These are phyloP conservation scores for Euphorbia celastroides DNA, from an alignment of 441 rosid species.

Conservation along the genomic window DNA sequence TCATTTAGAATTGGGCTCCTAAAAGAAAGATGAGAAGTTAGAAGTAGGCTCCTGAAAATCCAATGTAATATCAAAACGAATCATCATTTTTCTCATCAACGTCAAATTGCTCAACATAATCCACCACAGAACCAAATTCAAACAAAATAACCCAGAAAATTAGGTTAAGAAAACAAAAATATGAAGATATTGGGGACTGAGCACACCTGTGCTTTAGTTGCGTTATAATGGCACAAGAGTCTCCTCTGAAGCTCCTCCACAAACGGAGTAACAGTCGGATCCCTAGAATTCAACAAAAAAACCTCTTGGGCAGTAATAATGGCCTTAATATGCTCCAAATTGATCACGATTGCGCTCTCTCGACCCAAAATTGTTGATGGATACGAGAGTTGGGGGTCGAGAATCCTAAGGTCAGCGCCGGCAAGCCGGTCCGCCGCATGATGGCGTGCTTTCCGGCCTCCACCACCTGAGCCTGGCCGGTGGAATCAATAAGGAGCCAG, in stretches of 20 bases:
- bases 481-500: slow-evolving; percentile 55
- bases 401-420: slow-evolving; percentile 81
- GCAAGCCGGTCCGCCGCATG: slow-evolving; percentile 86
- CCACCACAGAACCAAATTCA: neutral
- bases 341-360: slow-evolving; percentile 76
- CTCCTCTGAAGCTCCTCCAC: slow-evolving; percentile 66
- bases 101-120: too few species aligned
- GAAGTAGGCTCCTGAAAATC: neutral
- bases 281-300: slow-evolving; percentile 62
- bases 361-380: slow-evolving; percentile 79
- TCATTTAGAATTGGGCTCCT: neutral
- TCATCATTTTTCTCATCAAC: neutral
- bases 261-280: slow-evolving; percentile 68
- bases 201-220: slow-evolving; percentile 65
- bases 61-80: neutral
- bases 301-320: slow-evolving; percentile 82
- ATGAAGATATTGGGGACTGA: neutral
- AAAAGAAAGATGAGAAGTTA: neutral
- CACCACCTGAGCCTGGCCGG: slow-evolving; percentile 43
- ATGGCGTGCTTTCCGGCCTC: slow-evolving; percentile 74
- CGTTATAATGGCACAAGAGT: slow-evolving; percentile 52
- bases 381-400: slow-evolving; percentile 76
- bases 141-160: neutral
- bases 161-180: too few species aligned
- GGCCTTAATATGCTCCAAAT: slow-evolving; percentile 84